Base-by-base conservation (phyloP, 495 filamentous ascomycete genomes). In the Aspergillus coremiiformis region DNA sequence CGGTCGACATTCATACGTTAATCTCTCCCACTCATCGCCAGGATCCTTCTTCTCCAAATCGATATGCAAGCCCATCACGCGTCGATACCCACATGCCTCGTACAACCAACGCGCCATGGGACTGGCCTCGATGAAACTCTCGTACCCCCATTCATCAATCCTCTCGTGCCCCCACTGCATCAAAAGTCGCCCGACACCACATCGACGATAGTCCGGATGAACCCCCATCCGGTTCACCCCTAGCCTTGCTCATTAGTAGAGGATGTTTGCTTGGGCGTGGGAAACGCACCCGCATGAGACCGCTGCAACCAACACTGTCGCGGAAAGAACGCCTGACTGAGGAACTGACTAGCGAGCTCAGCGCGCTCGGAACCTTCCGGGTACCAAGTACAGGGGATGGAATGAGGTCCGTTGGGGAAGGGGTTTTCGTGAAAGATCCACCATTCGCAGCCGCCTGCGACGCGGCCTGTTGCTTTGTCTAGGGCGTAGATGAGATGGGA, bases 61-160 rank as follows among this genome's bases (percentile, higher is more conserved):
- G 10, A 65, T 26, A 24, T 56, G 33, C 17, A 61, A 39, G 7
- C 57, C 49, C 39, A 57, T 59, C 10, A 66, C 29, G 27, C 53
- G 45, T 4, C 58, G 44, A 35, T 70, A 63, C 20, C 62, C 65
- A 43, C 61, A 65, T 15, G 61, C 56, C 32, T 67, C 63, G 52
- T 73, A 71, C n/a, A 69, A 33, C 30, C 61, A 66, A 17, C 66
- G 64, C 11, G 71, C 76, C 14, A 57, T 44, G n/a, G 66, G 65
- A 29, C 64, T 62, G 1, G 62, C 55, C 53, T 67, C 64, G 1
- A 71, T 49, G 19, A 63, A 68, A 22, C 64, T 63, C 35, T 71
- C 66, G n/a, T 68, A 49, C 0, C 63, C 62, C 37, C 65, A 23
- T n/a, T 66, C 61, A 48, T 69, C 61, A 7, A 64, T 66, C 44